These are phyloP conservation scores for Uncinocarpus reesii DNA, from an alignment of 2,329 filamentous ascomycete genomes.

Conservation along the genomic window DNA sequence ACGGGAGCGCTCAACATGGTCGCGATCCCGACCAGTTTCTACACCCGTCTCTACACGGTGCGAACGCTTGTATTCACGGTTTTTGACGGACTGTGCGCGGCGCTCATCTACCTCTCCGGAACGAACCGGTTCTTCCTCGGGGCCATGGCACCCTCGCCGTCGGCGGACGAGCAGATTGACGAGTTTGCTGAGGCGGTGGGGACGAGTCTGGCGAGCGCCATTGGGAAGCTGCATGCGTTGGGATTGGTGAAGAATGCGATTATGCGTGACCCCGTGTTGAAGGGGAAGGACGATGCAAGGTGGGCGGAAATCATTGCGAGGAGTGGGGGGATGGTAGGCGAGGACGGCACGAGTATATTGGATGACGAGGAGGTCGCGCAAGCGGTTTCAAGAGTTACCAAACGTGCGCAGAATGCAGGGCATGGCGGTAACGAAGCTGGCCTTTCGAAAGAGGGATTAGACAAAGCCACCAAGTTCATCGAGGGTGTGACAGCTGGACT, in stretches of 20 bases:
- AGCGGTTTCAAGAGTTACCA: constrained; percentile 55
- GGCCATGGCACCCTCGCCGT: constrained; percentile 52
- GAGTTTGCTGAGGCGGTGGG: constrained; percentile 26
- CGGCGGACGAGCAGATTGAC: constrained; percentile 48
- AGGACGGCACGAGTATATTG: constrained; percentile 47
- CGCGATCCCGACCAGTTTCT: constrained; percentile 24
- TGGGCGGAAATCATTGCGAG: constrained; percentile 56
- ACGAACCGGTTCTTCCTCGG: constrained; percentile 69
- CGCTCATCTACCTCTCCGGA: constrained; percentile 60
- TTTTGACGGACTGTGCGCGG: constrained; percentile 55
- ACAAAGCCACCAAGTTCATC: constrained; percentile 10
- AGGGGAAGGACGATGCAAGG: background rate
- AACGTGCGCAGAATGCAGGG: background rate
- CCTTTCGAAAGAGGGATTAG: background rate
- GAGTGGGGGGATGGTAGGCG: constrained; percentile 36
- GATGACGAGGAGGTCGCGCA: constrained; percentile 58
- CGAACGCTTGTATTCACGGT: constrained; percentile 55
- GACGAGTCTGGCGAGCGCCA: constrained; percentile 48
- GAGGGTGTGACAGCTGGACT: constrained; percentile 13
- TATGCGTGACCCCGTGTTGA: constrained; percentile 58
- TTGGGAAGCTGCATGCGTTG: constrained; percentile 59
- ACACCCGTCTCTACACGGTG: constrained; percentile 42
- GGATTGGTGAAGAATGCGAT: constrained; percentile 73
- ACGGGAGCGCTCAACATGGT: constrained; percentile 43
- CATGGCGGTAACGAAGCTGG: background rate